Evolutionary conservation across 2,329 filamentous ascomycete species (phyloP).

Genomic region (Fusarium sp.): DNA sequence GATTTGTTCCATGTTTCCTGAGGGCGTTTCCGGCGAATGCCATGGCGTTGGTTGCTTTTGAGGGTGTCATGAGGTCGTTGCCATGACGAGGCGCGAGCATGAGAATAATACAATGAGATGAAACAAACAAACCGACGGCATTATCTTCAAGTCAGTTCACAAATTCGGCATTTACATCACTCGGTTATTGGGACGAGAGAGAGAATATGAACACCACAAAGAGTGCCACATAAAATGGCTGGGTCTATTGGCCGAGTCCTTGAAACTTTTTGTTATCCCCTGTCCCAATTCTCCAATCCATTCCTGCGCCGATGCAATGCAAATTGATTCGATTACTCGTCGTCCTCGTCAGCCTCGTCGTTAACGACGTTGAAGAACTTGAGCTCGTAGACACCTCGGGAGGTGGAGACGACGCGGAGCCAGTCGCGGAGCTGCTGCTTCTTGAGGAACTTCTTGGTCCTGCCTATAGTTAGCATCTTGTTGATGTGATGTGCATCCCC

Average conservation of each 20-base stretch:
- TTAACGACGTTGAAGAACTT: conserved; percentile 99
- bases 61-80: conserved; percentile 82
- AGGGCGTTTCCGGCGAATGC: conserved; percentile 96
- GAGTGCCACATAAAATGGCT: conserved; percentile 47
- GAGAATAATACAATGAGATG: background rate
- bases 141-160: background rate
- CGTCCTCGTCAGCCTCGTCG: conserved; percentile 97
- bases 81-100: conserved; percentile 49
- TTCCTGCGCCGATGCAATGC: conserved; percentile 45
- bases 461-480: conserved; percentile 49
- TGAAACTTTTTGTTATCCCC: conserved; percentile 39
- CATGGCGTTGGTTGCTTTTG: conserved; percentile 91
- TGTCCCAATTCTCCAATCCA: conserved; percentile 47
- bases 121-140: conserved; percentile 2
- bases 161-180: background rate
- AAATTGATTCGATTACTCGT: conserved; percentile 77
- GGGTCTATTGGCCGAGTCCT: conserved; percentile 46
- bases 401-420: conserved; percentile 98
- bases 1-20: conserved; percentile 92
- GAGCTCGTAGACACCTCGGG: conserved; percentile 98
- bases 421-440: conserved; percentile 99
- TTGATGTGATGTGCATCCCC: too few species aligned
- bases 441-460: conserved; percentile 99
- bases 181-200: background rate
- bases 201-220: conserved; percentile 41